Evolutionary conservation across 2,329 filamentous ascomycete genomes (phyloP), one percentile per base, ranked within the genome.

Genomic region (Hypoxylon sp.): DNA sequence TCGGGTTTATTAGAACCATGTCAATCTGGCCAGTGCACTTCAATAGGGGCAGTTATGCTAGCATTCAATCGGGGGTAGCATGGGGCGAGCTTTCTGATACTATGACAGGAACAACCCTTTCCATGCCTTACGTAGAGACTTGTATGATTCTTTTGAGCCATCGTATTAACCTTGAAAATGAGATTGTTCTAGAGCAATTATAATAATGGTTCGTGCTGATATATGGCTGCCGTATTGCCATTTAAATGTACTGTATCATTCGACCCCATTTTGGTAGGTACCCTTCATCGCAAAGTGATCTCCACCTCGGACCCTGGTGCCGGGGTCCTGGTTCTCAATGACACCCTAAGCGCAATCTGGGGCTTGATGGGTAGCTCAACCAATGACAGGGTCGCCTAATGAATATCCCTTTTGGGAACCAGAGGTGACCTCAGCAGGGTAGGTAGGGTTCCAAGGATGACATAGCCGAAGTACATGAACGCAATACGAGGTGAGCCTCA

Each of bases 401-500:
- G 32, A 9, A 50, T 29, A 27, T 55, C 46, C 34, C 45, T 61
- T 61, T 11, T 5, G 47, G 64, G 23, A 60, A 57, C 23, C n/a
- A 19, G 14, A 27, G 9, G 6, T 61, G 25, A 58, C 25, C n/a
- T 55, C 48, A 54, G 52, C 52, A 45, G n/a, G 46, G 45, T 2
- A 46, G 46, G 45, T 2, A 46, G 29, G 12, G 19, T 25, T 30
- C n/a, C 30, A 45, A 34, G 21, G 14, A 54, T 53, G 45, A 59
- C 58, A 61, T 53, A 56, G 41, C 37, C 41, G 34, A 54, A 32
- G 27, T 11, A 25, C 32, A 16, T 4, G n/a, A 32, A 43, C 12
- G 19, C 19, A 59, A 66, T 59, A 66, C 63, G 63, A 66, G 63
- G 45, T 50, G 56, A 59, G 60, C 61, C 61, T 50, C 64, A 63